These are phyloP conservation scores for Mycena venus DNA, from an alignment of 768 basidiomycete species.

Conservation along the genomic window DNA sequence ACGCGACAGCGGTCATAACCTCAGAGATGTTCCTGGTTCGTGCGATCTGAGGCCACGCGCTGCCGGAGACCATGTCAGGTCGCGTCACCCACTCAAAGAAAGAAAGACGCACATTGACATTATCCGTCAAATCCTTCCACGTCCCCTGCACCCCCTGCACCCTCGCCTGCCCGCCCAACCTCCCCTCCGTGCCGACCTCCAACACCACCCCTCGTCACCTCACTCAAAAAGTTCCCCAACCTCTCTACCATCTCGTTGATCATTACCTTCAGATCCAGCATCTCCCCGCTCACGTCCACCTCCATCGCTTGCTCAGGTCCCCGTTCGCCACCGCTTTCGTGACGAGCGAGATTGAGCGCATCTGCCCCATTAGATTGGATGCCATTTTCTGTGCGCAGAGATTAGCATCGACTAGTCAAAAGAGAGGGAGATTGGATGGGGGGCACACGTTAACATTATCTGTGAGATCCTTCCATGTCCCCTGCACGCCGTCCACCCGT, in stretches of 20 bases:
- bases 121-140: conserved; percentile 35
- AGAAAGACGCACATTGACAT: conserved; percentile 45
- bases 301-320: conserved; percentile 29
- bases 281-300: conserved; percentile 33
- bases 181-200: conserved; percentile 33
- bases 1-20: conserved; percentile 25
- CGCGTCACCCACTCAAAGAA: conserved; percentile 40
- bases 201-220: conserved; percentile 33
- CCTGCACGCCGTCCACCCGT: too few species aligned
- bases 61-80: conserved; percentile 1
- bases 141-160: conserved; percentile 34
- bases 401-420: too few species aligned
- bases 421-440: neutral
- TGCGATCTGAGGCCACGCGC: conserved; percentile 64
- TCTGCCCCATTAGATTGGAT: conserved; percentile 52
- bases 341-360: conserved; percentile 32
- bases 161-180: conserved; percentile 31
- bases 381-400: conserved; percentile 80
- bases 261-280: conserved; percentile 32
- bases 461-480: too few species aligned
- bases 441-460: neutral
- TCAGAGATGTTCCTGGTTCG: conserved; percentile 22
- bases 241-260: conserved; percentile 33
- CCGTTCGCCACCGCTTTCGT: conserved; percentile 34
- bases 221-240: conserved; percentile 26